Evolutionary conservation across 805 yeast species (phyloP).

Genomic region (Spencermartinsiella europaea): DNA sequence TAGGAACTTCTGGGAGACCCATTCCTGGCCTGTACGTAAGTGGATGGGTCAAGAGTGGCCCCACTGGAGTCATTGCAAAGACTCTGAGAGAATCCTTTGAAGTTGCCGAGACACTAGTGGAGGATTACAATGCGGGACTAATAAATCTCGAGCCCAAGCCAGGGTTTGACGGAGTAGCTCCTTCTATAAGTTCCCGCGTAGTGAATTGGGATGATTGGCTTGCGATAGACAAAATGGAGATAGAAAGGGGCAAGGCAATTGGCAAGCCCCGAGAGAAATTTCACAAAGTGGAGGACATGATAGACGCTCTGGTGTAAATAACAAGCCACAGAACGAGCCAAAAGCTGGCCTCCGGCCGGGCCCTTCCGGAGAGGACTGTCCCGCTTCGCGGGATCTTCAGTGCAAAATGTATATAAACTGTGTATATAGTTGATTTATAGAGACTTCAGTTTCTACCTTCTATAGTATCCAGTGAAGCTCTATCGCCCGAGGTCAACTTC

Average conservation of each 20-base stretch:
- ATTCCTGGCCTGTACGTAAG: constrained; percentile 61
- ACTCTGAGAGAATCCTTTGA: constrained; percentile 82
- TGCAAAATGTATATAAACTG: too few relatives aligned
- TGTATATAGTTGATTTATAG: too few relatives aligned
- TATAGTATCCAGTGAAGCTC: too few relatives aligned
- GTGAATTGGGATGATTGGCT: constrained; percentile 68
- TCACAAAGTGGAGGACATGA: constrained; percentile 44
- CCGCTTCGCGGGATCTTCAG: too few relatives aligned
- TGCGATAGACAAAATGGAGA: constrained; percentile 50
- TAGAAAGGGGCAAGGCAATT: constrained; percentile 39
- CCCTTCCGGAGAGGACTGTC: too few relatives aligned
- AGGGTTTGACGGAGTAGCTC: constrained; percentile 32
- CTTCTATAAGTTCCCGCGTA: constrained; percentile 23
- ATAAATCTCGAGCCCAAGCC: constrained; percentile 22
- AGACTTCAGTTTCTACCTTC: too few relatives aligned
- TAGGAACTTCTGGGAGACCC: constrained; percentile 21
- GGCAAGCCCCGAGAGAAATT: constrained; percentile 61
- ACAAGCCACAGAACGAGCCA: too few relatives aligned
- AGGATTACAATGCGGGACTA: constrained; percentile 43
- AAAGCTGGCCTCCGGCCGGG: too few relatives aligned
- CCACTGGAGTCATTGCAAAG: constrained; percentile 84
- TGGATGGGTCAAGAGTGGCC: constrained; percentile 89
- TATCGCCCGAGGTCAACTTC: too few relatives aligned
- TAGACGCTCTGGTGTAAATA: not conserved
- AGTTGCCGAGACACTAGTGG: constrained; percentile 60